A percentile compares a stretch with the other conserved stretches of the same genome.
Evolutionary conservation across 805 yeast genomes (phyloP).

Genomic region (Nematodospora valgi): DNA sequence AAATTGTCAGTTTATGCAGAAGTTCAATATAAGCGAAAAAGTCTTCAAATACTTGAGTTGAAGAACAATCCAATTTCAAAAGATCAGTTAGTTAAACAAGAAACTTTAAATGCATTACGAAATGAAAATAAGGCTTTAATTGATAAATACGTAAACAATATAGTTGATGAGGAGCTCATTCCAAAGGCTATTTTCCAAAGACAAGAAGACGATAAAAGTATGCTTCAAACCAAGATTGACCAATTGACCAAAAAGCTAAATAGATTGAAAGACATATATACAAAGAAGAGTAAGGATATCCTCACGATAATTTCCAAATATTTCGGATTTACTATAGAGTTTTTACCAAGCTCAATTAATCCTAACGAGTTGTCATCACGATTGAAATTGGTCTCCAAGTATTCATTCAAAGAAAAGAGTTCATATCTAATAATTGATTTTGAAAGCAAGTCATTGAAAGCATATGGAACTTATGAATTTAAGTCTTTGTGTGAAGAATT

Average conservation of each 20-base stretch:
- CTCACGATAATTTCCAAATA: slow-evolving; percentile 62
- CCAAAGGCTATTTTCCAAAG: slow-evolving; percentile 67
- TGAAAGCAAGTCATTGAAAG: slow-evolving; percentile 50
- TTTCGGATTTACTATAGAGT: slow-evolving; percentile 73
- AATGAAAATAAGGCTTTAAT: slow-evolving; percentile 59
- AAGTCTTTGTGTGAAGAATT: slow-evolving; percentile 44
- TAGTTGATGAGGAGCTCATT: slow-evolving; percentile 27
- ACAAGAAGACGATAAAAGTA: slow-evolving; percentile 49
- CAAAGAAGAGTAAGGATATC: slow-evolving; percentile 67
- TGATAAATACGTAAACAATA: slow-evolving; percentile 17
- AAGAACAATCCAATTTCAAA: slow-evolving; percentile 61
- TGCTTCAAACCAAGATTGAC: slow-evolving; percentile 45
- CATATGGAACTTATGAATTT: slow-evolving; percentile 41
- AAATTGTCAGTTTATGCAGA: slow-evolving; percentile 26
- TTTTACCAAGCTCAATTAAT: slow-evolving; percentile 44
- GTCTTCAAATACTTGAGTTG: slow-evolving; percentile 54
- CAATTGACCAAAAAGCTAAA: slow-evolving; percentile 49
- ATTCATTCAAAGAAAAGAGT: slow-evolving; percentile 23
- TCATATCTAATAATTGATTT: slow-evolving; percentile 58
- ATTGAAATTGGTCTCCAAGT: slow-evolving; percentile 53
- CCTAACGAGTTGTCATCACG: slow-evolving; percentile 47
- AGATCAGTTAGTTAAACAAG: slow-evolving; percentile 59
- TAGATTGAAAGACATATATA: slow-evolving; percentile 56
- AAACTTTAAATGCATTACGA: slow-evolving; percentile 47
- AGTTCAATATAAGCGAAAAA: slow-evolving; percentile 18